Conservation (phyloP, 2,329 filamentous ascomycete genomes). For the Acrocalymma vagum region DNA sequence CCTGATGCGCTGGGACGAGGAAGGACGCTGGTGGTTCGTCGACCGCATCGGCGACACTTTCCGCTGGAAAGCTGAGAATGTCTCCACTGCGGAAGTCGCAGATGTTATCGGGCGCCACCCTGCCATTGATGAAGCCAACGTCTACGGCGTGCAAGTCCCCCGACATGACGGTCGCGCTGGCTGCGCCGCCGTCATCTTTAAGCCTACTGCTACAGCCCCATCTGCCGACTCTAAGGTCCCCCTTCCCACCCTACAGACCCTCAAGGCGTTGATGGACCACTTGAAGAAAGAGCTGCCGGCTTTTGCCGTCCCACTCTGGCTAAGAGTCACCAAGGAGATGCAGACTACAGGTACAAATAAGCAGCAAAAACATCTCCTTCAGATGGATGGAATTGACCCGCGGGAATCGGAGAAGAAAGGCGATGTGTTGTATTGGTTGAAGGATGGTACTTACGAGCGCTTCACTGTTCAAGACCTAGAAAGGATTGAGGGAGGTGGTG, state of each 20-base stretch:
- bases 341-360: constrained; percentile 58
- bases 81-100: constrained; percentile 54
- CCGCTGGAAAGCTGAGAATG: constrained; percentile 56
- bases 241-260: constrained; percentile 16
- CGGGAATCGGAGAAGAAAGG: constrained; percentile 43
- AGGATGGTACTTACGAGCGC: constrained; percentile 32
- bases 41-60: constrained; percentile 51
- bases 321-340: constrained; percentile 49
- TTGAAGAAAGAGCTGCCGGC: constrained; percentile 47
- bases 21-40: constrained; percentile 47
- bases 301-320: constrained; percentile 56
- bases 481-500: constrained; percentile 30
- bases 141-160: constrained; percentile 56
- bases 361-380: constrained; percentile 53
- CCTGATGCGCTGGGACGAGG: constrained; percentile 38
- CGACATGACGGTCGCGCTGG: constrained; percentile 55
- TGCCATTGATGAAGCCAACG: constrained; percentile 52
- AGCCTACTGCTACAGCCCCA: constrained; percentile 11
- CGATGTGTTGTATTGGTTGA: constrained; percentile 54
- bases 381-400: constrained; percentile 53
- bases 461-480: constrained; percentile 36
- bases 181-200: constrained; percentile 52
- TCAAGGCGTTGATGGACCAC: constrained; percentile 44
- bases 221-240: constrained; percentile 12
- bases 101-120: constrained; percentile 50